Evolutionary conservation across 2,329 filamentous ascomycete species (phyloP), one percentile per base, ranked within the genome.

Genomic region (Chaetomium olivaceum): DNA sequence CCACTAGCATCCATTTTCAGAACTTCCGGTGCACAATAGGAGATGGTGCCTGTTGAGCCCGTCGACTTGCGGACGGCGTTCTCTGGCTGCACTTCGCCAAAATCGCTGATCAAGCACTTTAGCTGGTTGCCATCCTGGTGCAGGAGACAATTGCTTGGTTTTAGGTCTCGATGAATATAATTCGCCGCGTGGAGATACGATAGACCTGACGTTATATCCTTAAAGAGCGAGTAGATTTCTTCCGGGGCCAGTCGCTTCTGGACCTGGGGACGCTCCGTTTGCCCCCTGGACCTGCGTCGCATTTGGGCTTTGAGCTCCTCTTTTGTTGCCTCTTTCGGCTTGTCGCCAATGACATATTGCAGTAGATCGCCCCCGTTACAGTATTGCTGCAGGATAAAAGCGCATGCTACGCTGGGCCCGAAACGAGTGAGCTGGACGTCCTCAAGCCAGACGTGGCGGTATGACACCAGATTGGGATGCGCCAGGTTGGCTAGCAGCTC

Each of bases 361-460:
- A 97, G 89, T 21, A 99, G 82, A 74, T 99, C 95, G 19, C 95
- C 95, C 1, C 89, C 85, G 75, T 99, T 98, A 80, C 96, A 99
- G 73, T 97, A 99, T 74, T 99, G 93, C 75, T 99, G 95, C 8
- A 99, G 83, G 64, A 99, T 99, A 76, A 97, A 99, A 4, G 94
- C 93, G 73, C 94, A 98, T 12, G 93, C 93, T 0, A 99, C 93
- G 62, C 88, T 92, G 0, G 96, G 95, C 0, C 93, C 91, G 76
- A 99, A 99, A 1, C 87, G 89, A 68, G 86, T 94, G 61, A 96
- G 86, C 71, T 90, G 87, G 61, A 90, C 89, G 76, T 97, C 91
- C 76, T 99, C 94, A 19, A 99, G 84, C 95, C 95, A 99, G 36
- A 97, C 95, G 78, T 98, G 95, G 7, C 94, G 90, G 76, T 99